These are phyloP conservation scores for Adansonia rubrostipa DNA, from an alignment of 441 rosid species.

Conservation along the genomic window DNA sequence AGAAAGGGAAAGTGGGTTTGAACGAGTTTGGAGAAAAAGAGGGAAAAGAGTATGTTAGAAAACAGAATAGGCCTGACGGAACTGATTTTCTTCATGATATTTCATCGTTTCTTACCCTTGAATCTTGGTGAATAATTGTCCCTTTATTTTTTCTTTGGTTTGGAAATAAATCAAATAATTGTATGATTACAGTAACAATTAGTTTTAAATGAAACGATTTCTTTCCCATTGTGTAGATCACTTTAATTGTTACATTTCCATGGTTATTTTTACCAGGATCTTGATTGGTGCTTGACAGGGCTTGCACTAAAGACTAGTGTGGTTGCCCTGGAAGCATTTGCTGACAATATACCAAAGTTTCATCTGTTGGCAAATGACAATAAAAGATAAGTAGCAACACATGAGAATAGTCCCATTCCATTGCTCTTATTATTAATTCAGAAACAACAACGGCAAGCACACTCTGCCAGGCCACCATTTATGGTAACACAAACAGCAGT, in stretches of 20 bases:
- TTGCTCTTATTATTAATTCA: too few species aligned
- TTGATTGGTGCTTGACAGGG: neutral
- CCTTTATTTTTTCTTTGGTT: neutral
- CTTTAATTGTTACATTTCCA: neutral
- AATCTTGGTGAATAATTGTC: neutral
- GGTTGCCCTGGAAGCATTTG: neutral
- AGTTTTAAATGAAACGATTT: too few species aligned
- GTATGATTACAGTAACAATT: neutral
- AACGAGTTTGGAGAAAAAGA: slow-evolving; percentile 37
- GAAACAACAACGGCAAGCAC: neutral
- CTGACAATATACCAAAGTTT: neutral
- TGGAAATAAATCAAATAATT: neutral
- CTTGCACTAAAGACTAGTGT: neutral
- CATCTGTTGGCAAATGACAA: neutral
- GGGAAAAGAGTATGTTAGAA: slow-evolving; percentile 9
- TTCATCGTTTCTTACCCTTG: slow-evolving; percentile 29
- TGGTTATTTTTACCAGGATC: neutral
- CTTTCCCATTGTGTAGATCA: neutral
- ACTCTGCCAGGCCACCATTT: neutral
- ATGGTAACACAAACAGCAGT: neutral
- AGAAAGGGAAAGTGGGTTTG: slow-evolving; percentile 51
- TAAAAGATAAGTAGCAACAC: too few species aligned
- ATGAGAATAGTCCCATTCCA: too few species aligned
- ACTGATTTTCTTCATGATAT: slow-evolving; percentile 41
- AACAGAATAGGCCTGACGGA: slow-evolving; percentile 44